Base-by-base conservation (phyloP, 305 asterid species). In the Fraxinus sp. region DNA sequence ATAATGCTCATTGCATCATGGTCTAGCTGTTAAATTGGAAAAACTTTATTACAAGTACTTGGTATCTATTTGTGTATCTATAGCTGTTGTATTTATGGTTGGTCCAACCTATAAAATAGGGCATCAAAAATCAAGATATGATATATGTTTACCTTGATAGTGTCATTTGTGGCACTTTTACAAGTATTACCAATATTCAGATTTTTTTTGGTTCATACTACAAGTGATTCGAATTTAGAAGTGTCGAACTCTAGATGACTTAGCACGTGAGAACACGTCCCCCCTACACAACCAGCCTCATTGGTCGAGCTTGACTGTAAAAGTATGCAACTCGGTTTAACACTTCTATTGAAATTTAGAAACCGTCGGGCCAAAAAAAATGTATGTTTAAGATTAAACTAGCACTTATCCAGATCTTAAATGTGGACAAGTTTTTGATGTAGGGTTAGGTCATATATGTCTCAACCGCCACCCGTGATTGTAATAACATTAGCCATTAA, bases 401-500 rank as follows among this genome's bases (percentile, higher is more conserved):
- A 43, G 52, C 52, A 43, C 52, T 43, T 11, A 11, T 11, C 16
- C 1, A 43, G 52, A 43, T 43, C 16, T 43, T 43, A 43, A 59
- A 59, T 22, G 22, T 68, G 75, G 79, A 75, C 62, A 82, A 59
- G 43, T 59, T 1, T 30, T 62, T 43, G 85, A 79, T n/a, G 82
- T 79, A 13, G 24, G 7, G 83, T 66, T 86, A 68, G 80, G 85
- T 49, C 71, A 76, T 41, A 22, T 7, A 80, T 36, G 76, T 78
- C 64, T 83, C 77, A 85, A 87, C 78, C 85, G 20, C 79, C 37
- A 64, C 84, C 30, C 75, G 82, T 87, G 87, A 79, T 75, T 30
- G 32, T 82, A 80, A 80, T 77, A 83, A 80, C 83, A 75, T 83
- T 82, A 73, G 80, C 78, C 86, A 87, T 85, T 49, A 87, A 85